Evolutionary conservation across 2,329 filamentous ascomycete genomes (phyloP).

Genomic region (Claviceps sp.): DNA sequence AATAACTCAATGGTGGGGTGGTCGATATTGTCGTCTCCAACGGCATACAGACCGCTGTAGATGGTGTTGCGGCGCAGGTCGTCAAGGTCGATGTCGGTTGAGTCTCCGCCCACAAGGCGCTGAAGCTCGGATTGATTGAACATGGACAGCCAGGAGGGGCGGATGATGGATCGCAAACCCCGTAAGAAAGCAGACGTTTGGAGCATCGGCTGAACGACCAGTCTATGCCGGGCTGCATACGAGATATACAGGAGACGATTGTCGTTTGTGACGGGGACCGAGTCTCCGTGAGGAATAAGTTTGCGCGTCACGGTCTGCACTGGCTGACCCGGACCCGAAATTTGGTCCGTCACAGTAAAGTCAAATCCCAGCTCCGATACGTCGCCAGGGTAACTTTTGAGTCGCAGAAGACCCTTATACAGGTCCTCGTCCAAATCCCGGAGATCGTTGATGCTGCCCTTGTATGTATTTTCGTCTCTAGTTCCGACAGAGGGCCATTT

Average conservation of each 20-base stretch:
- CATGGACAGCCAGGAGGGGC: constrained; percentile 90
- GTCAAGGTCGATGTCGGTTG: constrained; percentile 70
- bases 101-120: constrained; percentile 81
- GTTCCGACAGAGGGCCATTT: constrained; percentile 75
- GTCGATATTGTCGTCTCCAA: constrained; percentile 80
- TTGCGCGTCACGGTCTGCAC: constrained; percentile 57
- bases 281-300: constrained; percentile 62
- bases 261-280: constrained; percentile 72
- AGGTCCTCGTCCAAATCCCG: constrained; percentile 82
- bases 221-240: constrained; percentile 74
- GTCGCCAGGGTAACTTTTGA: constrained; percentile 78
- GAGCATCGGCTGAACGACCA: constrained; percentile 64
- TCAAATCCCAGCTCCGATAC: constrained; percentile 61
- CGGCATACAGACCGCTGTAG: constrained; percentile 76
- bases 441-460: constrained; percentile 88
- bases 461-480: constrained; percentile 56
- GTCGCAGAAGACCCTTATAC: constrained; percentile 68
- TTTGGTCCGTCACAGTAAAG: constrained; percentile 74
- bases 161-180: constrained; percentile 76
- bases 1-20: constrained; percentile 79
- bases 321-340: constrained; percentile 31
- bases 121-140: constrained; percentile 95
- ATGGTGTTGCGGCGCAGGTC: constrained; percentile 74
- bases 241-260: constrained; percentile 93
- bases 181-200: constrained; percentile 81